These are phyloP conservation scores for Sclerotinia nivalis DNA, from an alignment of 2,329 filamentous ascomycete genomes.

Conservation along the genomic window DNA sequence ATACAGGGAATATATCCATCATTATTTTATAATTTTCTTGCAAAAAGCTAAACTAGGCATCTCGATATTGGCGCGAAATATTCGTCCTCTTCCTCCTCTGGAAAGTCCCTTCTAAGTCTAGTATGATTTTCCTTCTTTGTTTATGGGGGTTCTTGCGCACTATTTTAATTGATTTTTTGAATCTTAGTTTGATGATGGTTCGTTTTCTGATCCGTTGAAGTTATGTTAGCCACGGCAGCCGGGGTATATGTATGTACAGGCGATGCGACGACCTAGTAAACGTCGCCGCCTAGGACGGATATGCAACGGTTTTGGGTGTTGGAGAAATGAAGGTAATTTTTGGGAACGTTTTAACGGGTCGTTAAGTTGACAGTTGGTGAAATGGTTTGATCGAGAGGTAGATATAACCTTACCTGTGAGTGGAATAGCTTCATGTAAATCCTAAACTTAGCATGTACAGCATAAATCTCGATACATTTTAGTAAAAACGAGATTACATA, in stretches of 20 bases:
- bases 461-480: no score
- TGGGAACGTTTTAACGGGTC: not conserved
- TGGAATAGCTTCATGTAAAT: no score
- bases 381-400: not conserved
- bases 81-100: constrained; percentile 53
- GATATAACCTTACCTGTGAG: not conserved
- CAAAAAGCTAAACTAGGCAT: no score
- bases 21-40: no score
- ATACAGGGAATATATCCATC: no score
- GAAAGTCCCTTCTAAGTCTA: constrained; percentile 61
- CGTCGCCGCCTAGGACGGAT: constrained; percentile 46
- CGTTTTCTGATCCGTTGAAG: constrained; percentile 45
- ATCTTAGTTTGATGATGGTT: constrained; percentile 38
- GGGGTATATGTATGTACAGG: constrained; percentile 45
- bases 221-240: constrained; percentile 42
- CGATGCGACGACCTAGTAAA: constrained; percentile 48
- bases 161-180: constrained; percentile 42
- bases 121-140: constrained; percentile 50
- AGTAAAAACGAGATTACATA: no score
- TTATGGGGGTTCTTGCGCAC: constrained; percentile 58
- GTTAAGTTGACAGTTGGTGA: no score
- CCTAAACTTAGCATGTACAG: no score
- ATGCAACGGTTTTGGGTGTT: constrained; percentile 40
- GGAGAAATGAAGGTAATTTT: constrained; percentile 21
- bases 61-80: constrained; percentile 52